phyloP scores from a whole-genome alignment of 2,329 filamentous ascomycete genomes.

The Xylaria sp. region DNA sequence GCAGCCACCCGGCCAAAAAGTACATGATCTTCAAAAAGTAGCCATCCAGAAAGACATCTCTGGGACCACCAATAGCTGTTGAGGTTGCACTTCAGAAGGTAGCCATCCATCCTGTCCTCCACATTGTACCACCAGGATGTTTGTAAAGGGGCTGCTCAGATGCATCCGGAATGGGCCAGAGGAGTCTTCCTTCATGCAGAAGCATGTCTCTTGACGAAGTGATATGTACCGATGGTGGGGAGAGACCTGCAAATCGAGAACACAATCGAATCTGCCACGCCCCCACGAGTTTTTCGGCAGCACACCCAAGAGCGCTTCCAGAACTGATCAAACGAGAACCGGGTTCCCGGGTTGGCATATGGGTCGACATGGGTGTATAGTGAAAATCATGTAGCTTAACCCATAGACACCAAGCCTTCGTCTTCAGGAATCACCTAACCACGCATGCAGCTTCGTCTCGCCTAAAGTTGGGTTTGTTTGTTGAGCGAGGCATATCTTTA shows the following conservation, averaged over 20 bases:
- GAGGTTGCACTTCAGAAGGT: conserved; percentile 10
- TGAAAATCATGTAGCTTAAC: conserved; percentile 18
- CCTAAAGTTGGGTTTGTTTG: conserved; percentile 17
- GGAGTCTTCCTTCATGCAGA: conserved; percentile 5
- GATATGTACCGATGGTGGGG: conserved; percentile 22
- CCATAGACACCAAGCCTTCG: conserved; percentile 21
- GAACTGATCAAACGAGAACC: conserved; percentile 22
- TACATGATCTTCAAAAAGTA: conserved; percentile 30
- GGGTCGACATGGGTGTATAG: conserved; percentile 17
- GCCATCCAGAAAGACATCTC: conserved; percentile 8
- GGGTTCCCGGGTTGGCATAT: conserved; percentile 34
- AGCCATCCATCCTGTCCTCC: conserved; percentile 15
- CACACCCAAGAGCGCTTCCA: conserved; percentile 7
- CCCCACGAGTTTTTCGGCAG: conserved; percentile 31
- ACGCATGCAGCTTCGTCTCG: conserved; percentile 27
- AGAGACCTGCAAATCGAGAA: conserved; percentile 30
- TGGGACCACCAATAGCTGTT: conserved; percentile 3
- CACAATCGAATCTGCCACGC: conserved; percentile 26
- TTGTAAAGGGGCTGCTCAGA: not conserved
- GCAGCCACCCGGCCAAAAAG: conserved; percentile 34
- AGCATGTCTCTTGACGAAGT: conserved; percentile 9
- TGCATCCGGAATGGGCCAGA: conserved; percentile 9
- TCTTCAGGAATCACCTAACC: conserved; percentile 32
- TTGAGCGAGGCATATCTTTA: conserved; percentile 26
- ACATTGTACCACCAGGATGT: conserved; percentile 9